Percentiles rank a stretch among this genome's conserved stretches.
Evolutionary conservation across 2,329 filamentous ascomycete genomes (phyloP).

Genomic region (Aspergillus japonicus): DNA sequence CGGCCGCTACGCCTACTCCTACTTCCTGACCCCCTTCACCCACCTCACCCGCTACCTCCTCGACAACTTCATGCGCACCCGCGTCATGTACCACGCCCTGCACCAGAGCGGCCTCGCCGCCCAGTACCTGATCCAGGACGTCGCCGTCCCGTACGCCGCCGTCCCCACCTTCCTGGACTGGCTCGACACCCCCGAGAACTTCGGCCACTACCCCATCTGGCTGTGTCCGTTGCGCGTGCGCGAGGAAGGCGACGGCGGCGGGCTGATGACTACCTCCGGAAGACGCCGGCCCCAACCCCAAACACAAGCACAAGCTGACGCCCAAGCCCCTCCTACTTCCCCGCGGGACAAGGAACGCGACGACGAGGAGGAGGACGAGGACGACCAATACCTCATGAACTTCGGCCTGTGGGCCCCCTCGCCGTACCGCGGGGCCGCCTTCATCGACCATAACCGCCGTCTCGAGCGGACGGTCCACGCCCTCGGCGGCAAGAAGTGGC

Average conservation of each 20-base stretch:
- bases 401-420: slow-evolving; percentile 78
- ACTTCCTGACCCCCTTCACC: slow-evolving; percentile 62
- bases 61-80: slow-evolving; percentile 61
- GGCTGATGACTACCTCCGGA: slow-evolving; percentile 31
- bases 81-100: slow-evolving; percentile 62
- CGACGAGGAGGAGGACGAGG: slow-evolving; percentile 33
- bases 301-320: too few relatives aligned
- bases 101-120: slow-evolving; percentile 58
- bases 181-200: slow-evolving; percentile 38
- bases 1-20: slow-evolving; percentile 59
- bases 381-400: slow-evolving; percentile 46
- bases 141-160: slow-evolving; percentile 56
- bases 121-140: slow-evolving; percentile 62
- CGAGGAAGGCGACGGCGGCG: not conserved
- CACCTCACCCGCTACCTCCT: slow-evolving; percentile 57
- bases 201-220: slow-evolving; percentile 58
- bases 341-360: too few relatives aligned
- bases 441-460: slow-evolving; percentile 66
- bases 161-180: slow-evolving; percentile 54
- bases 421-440: slow-evolving; percentile 51
- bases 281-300: too few relatives aligned
- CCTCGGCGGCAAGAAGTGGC: slow-evolving; percentile 78
- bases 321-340: too few relatives aligned
- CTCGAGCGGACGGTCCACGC: slow-evolving; percentile 68
- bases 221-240: slow-evolving; percentile 52